phyloP scores from a whole-genome alignment of 2,329 filamentous ascomycete species.

The Aspergillus neoniger region DNA sequence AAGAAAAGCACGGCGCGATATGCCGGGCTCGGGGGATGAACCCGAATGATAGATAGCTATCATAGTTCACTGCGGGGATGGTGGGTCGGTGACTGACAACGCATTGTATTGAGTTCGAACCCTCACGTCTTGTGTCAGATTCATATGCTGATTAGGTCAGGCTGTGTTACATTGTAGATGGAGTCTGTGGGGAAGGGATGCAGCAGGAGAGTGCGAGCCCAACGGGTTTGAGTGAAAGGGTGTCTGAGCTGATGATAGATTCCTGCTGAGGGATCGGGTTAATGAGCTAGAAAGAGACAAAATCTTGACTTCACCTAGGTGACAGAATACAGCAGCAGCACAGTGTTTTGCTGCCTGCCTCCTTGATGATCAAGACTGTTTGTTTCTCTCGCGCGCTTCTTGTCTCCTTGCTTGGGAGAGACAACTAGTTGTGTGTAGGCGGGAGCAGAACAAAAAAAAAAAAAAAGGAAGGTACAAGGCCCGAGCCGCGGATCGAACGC shows the following conservation, averaged over 20 bases:
- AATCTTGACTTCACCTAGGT: too few species aligned
- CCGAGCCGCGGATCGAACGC: slow-evolving; percentile 22
- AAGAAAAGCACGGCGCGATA: neutral
- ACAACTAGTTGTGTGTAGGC: too few species aligned
- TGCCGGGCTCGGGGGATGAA: neutral
- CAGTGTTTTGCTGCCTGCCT: too few species aligned
- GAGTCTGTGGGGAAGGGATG: neutral
- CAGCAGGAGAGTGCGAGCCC: too few species aligned
- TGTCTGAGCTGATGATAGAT: too few species aligned
- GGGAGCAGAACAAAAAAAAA: slow-evolving; percentile 1
- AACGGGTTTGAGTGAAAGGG: too few species aligned
- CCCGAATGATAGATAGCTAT: neutral
- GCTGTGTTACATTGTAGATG: neutral
- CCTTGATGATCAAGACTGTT: too few species aligned
- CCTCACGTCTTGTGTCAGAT: neutral
- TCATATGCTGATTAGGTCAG: neutral
- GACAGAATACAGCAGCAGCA: too few species aligned
- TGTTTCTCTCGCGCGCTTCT: too few species aligned
- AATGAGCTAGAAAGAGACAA: too few species aligned
- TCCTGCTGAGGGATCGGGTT: too few species aligned
- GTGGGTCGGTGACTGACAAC: neutral
- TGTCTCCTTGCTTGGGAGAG: too few species aligned
- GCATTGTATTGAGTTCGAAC: neutral
- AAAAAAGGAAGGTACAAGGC: slow-evolving; percentile 6
- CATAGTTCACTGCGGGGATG: neutral